These are phyloP conservation scores for Daldinia grandis DNA, from an alignment of 495 filamentous ascomycete genomes.

Conservation along the genomic window DNA sequence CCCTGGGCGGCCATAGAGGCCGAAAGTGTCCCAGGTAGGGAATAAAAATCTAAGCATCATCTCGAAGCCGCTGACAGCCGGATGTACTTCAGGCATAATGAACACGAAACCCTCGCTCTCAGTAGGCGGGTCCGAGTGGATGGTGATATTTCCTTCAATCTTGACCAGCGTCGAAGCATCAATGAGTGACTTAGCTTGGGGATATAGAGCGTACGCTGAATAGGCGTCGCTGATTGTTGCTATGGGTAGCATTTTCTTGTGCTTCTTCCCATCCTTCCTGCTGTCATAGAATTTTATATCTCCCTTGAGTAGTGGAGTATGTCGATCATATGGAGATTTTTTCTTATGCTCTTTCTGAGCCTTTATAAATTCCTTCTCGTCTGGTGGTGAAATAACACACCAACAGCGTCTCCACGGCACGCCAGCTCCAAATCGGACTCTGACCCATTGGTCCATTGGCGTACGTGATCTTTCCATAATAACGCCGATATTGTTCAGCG, in stretches of 20 bases:
- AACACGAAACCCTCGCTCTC: constrained; percentile 93
- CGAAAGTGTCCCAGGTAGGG: constrained; percentile 92
- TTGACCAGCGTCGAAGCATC: constrained; percentile 95
- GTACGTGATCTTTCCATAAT: constrained; percentile 83
- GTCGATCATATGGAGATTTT: constrained; percentile 80
- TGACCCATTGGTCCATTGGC: constrained; percentile 90
- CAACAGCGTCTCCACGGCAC: constrained; percentile 97
- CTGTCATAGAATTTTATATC: constrained; percentile 94
- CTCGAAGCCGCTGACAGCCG: constrained; percentile 92
- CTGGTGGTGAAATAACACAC: constrained; percentile 91
- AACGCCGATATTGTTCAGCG: constrained; percentile 81
- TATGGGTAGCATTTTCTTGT: constrained; percentile 89
- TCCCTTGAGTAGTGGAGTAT: constrained; percentile 73
- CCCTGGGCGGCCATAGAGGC: constrained; percentile 88
- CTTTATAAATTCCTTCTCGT: constrained; percentile 89
- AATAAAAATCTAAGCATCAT: constrained; percentile 96
- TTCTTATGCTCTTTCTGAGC: constrained; percentile 86
- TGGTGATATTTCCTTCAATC: constrained; percentile 88
- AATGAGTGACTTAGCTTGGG: constrained; percentile 89
- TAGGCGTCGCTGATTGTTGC: constrained; percentile 91
- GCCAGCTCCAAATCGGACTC: constrained; percentile 94
- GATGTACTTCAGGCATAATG: constrained; percentile 93
- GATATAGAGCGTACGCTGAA: constrained; percentile 94
- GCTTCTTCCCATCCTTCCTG: constrained; percentile 73
- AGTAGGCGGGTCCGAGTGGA: constrained; percentile 76